Conservation (phyloP, 345 rosid genomes). For the Rubroshorea leprosula region DNA sequence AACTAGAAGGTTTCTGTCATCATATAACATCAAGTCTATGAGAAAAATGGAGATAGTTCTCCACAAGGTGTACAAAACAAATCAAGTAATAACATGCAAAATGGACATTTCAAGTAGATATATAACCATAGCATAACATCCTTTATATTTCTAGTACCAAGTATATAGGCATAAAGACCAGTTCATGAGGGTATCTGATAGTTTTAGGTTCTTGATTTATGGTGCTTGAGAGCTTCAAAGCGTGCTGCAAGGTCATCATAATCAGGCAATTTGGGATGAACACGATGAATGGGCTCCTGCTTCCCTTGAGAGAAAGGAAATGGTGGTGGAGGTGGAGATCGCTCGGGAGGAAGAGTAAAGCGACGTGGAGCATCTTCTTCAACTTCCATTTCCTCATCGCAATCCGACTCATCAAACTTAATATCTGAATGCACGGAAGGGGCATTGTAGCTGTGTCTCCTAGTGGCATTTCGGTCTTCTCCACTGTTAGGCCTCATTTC, state of each 20-base stretch:
- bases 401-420: conserved; percentile 77
- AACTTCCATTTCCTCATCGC: conserved; percentile 53
- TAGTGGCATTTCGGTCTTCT: conserved; percentile 26
- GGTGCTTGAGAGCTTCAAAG: conserved; percentile 65
- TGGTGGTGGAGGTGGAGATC: conserved; percentile 57
- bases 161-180: no score
- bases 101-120: no score
- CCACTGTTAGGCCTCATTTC: conserved; percentile 16
- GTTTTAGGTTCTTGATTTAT: no score
- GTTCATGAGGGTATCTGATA: no score
- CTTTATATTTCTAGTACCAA: no score
- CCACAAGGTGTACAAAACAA: no score
- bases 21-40: no score
- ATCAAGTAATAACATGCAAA: no score
- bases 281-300: conserved; percentile 30
- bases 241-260: conserved; percentile 80
- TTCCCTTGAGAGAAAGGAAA: conserved; percentile 35
- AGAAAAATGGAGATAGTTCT: no score
- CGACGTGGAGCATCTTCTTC: conserved; percentile 46
- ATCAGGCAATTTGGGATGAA: conserved; percentile 86
- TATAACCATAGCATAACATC: no score
- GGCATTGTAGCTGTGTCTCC: conserved; percentile 51
- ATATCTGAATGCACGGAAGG: conserved; percentile 44
- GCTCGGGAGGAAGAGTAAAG: conserved; percentile 33
- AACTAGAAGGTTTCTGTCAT: no score